Percentiles rank a stretch among this genome's conserved stretches.
phyloP scores from a whole-genome alignment of 2,329 filamentous ascomycete genomes.

The Pyrenophora graminea region DNA sequence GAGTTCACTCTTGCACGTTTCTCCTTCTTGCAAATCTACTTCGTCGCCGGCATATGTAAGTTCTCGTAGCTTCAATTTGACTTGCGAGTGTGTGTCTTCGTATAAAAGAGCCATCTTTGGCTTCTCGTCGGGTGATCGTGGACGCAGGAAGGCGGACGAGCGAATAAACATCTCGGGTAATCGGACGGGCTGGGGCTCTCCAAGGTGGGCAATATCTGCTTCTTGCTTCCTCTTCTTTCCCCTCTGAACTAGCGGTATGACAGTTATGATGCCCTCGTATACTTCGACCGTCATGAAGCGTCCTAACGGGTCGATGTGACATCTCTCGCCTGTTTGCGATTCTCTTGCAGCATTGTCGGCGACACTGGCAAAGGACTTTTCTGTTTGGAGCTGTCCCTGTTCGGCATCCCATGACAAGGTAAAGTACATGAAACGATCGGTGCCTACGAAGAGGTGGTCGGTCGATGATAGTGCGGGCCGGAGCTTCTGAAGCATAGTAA shows the following conservation, averaged over 20 bases:
- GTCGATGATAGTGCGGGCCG: slow-evolving; percentile 73
- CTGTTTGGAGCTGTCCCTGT: slow-evolving; percentile 57
- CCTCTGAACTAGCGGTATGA: slow-evolving; percentile 63
- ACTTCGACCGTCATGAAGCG: slow-evolving; percentile 69
- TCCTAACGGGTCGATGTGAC: slow-evolving; percentile 80
- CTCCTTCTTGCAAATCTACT: slow-evolving; percentile 59
- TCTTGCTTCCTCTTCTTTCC: slow-evolving; percentile 57
- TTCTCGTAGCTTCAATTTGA: slow-evolving; percentile 60
- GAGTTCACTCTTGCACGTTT: slow-evolving; percentile 57
- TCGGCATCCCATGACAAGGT: slow-evolving; percentile 79
- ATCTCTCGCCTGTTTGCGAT: slow-evolving; percentile 80
- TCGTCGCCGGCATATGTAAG: slow-evolving; percentile 57
- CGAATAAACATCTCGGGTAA: slow-evolving; percentile 70
- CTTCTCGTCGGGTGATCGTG: slow-evolving; percentile 53
- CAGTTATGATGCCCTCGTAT: slow-evolving; percentile 69
- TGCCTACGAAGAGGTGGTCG: slow-evolving; percentile 90
- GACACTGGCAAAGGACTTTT: slow-evolving; percentile 64
- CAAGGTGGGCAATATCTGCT: slow-evolving; percentile 60
- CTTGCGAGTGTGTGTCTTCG: slow-evolving; percentile 62
- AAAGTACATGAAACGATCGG: slow-evolving; percentile 88
- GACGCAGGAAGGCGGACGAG: slow-evolving; percentile 68
- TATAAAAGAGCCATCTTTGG: slow-evolving; percentile 69
- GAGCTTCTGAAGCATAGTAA: slow-evolving; percentile 82
- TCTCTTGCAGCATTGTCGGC: slow-evolving; percentile 68
- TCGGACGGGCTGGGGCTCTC: slow-evolving; percentile 63